Evolutionary conservation across 1,139 yeast species (phyloP), one percentile per base, ranked within the genome.

Genomic region (Taiozyma sp.): DNA sequence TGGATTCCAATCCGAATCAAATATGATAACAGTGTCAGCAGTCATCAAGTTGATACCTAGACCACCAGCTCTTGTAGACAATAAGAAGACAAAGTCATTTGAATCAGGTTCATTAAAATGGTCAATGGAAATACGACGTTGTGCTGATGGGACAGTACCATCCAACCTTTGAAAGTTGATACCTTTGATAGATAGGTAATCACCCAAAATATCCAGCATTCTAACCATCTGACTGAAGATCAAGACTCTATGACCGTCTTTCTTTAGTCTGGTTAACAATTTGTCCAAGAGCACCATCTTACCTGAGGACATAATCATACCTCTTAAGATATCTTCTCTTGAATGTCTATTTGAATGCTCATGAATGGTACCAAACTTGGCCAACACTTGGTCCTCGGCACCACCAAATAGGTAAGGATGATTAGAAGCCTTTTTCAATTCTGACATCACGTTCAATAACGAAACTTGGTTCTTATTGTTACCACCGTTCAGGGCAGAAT

Each of bases 1-100:
- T 1, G 98, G 98, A 65, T 93, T 93, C 99, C 99, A 93, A 72
- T 93, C 99, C 13, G 97, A 88, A 70, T 93, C 99, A 70, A 93
- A 93, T 44, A 93, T 90, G 60, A 93, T 88, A 37, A 93, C 99
- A 5, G 99, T 93, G 65, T 93, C 99, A 4, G 99, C 99, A 6
- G 99, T 93, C 98, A 91, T 93, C 66, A 95, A 76, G 66, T 93
- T 93, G 66, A 93, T 95, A 68, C 99, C 99, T 56, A 93, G 76
- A 49, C 99, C 99, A 73, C 99, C 99, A 26, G 99, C 99, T 73
- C 99, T 81, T 0, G 99, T 95, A 43, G 96, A 86, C 50, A 95
- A 74, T 62, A 95, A 71, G 59, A 95, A 95, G 3, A 86, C 96
- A 67, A 91, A 93, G 68, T 95, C 99, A 50, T 85, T 86, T 7